phyloP scores from a whole-genome alignment of 2,329 filamentous ascomycete genomes.

The Decorospora gaudefroyi region DNA sequence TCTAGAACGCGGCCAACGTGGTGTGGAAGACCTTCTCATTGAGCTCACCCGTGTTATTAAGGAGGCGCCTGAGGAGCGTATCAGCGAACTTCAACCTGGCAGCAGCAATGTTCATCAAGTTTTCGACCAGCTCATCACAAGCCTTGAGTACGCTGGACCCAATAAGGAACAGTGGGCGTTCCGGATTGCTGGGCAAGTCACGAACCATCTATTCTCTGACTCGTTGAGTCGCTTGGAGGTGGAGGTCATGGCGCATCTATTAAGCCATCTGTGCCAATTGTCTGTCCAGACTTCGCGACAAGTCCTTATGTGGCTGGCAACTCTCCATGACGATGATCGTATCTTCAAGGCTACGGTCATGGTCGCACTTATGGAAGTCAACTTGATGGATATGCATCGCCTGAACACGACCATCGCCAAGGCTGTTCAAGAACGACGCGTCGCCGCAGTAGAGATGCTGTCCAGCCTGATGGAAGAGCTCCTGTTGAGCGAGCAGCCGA shows the following conservation, averaged over 20 bases:
- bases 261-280: slow-evolving; percentile 65
- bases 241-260: slow-evolving; percentile 65
- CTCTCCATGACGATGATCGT: slow-evolving; percentile 60
- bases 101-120: slow-evolving; percentile 61
- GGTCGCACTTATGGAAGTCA: slow-evolving; percentile 62
- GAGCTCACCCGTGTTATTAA: slow-evolving; percentile 62
- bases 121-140: slow-evolving; percentile 61
- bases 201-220: slow-evolving; percentile 61
- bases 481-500: slow-evolving; percentile 75
- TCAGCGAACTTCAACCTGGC: slow-evolving; percentile 59
- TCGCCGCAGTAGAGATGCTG: slow-evolving; percentile 77
- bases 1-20: slow-evolving; percentile 49
- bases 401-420: slow-evolving; percentile 69
- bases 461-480: slow-evolving; percentile 77
- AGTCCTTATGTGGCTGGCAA: slow-evolving; percentile 56
- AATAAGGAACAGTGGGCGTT: slow-evolving; percentile 62
- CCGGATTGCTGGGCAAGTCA: slow-evolving; percentile 61
- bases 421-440: slow-evolving; percentile 71
- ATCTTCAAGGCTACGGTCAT: slow-evolving; percentile 67
- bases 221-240: slow-evolving; percentile 61
- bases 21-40: slow-evolving; percentile 59
- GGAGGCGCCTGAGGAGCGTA: slow-evolving; percentile 61
- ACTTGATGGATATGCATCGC: slow-evolving; percentile 63
- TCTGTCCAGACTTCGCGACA: slow-evolving; percentile 62
- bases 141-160: slow-evolving; percentile 57